Conservation (phyloP, 148 eudicot species). For the Hydrangea macrophylla region DNA sequence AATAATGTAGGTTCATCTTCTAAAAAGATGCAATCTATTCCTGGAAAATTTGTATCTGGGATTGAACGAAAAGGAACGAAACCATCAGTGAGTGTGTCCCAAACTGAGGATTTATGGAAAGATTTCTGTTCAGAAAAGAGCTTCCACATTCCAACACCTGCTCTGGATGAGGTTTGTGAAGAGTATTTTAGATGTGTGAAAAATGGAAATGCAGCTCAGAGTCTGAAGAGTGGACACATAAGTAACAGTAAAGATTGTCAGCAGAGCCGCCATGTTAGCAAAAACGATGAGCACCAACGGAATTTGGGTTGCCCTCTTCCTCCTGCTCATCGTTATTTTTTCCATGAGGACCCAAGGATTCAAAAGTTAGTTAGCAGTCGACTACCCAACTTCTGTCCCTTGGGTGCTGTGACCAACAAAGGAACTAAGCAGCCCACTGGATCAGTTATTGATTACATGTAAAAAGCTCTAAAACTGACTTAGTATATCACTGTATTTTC, state of each 20-base stretch:
- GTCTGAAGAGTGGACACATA: conserved; percentile 12
- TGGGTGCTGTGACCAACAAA: conserved; percentile 36
- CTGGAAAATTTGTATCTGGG: conserved; percentile 15
- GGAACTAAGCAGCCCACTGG: conserved; percentile 31
- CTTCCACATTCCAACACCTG: conserved; percentile 63
- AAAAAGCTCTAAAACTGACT: conserved; percentile 5
- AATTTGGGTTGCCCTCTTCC: conserved; percentile 34
- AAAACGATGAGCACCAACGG: conserved; percentile 20
- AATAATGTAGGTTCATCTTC: conserved; percentile 24
- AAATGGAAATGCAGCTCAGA: conserved; percentile 28
- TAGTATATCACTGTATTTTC: background rate
- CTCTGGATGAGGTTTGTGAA: conserved; percentile 65
- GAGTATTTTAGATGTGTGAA: conserved; percentile 56
- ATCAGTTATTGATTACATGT: conserved; percentile 84
- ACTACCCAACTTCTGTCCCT: conserved; percentile 68
- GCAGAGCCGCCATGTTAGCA: conserved; percentile 10
- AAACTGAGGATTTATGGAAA: conserved; percentile 61
- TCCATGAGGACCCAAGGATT: conserved; percentile 67
- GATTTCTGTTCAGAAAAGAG: conserved; percentile 45
- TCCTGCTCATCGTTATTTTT: conserved; percentile 75
- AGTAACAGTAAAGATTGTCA: conserved; percentile 18
- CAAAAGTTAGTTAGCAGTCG: conserved; percentile 65
- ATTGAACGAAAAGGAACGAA: conserved; percentile 21
- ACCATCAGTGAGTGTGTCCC: conserved; percentile 23
- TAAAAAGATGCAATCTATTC: conserved; percentile 23